Evolutionary conservation across 179 eudicot genomes (phyloP).

Genomic region (Sideroxylon spinosum): DNA sequence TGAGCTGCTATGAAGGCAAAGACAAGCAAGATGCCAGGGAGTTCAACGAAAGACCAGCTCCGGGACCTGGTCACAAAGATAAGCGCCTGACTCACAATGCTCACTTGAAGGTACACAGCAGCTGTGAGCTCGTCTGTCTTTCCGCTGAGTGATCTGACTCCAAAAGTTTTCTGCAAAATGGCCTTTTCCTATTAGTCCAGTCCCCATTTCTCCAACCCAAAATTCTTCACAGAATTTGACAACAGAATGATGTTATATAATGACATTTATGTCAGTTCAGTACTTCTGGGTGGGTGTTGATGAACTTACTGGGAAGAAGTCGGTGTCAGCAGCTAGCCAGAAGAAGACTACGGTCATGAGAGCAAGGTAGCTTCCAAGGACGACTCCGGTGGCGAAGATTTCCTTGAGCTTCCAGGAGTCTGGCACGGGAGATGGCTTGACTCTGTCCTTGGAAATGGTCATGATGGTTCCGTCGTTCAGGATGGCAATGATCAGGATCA

Average conservation of each 20-base stretch:
- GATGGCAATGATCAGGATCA: conserved; percentile 77
- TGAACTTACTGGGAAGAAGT: conserved; percentile 49
- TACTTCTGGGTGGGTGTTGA: neutral
- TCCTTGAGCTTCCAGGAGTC: conserved; percentile 91
- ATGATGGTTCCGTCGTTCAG: conserved; percentile 92
- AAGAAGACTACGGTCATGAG: conserved; percentile 63
- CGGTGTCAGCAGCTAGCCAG: conserved; percentile 61
- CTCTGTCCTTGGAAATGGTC: conserved; percentile 92
- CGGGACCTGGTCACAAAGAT: conserved; percentile 86
- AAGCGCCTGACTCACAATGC: conserved; percentile 85
- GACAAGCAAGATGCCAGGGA: conserved; percentile 66
- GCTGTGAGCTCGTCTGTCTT: conserved; percentile 53
- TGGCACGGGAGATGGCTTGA: conserved; percentile 82
- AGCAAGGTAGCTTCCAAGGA: conserved; percentile 79
- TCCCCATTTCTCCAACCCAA: no score
- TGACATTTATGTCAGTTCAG: neutral
- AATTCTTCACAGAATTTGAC: no score
- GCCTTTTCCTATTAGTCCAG: no score
- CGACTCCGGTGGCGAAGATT: conserved; percentile 71
- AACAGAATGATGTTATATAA: neutral
- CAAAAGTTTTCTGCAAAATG: conserved; percentile 37
- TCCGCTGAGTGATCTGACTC: conserved; percentile 45
- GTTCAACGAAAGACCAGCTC: conserved; percentile 83
- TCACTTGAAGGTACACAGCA: conserved; percentile 92
- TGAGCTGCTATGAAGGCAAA: conserved; percentile 71